These are phyloP conservation scores for Gnaphalium uliginosum DNA, from an alignment of 129 eudicot genomes.

Conservation along the genomic window DNA sequence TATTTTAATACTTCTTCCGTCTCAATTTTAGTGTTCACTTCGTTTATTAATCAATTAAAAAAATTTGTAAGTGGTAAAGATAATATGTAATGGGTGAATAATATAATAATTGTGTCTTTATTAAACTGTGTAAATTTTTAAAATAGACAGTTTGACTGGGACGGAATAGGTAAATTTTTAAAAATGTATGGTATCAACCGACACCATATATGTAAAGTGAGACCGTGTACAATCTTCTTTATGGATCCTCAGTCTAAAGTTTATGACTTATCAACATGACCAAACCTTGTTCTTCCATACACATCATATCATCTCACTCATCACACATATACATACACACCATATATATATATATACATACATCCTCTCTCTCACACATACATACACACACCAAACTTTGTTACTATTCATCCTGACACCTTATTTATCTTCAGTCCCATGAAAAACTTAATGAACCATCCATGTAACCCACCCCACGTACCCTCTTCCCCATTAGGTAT, in stretches of 20 bases:
- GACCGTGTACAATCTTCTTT: conserved; percentile 30
- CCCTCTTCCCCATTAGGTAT: background rate
- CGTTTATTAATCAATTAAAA: too few relatives aligned
- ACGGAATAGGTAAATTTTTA: too few relatives aligned
- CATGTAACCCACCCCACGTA: background rate
- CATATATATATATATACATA: conserved; percentile 8
- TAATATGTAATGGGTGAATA: too few relatives aligned
- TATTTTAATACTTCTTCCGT: too few relatives aligned
- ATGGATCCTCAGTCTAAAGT: conserved; percentile 26
- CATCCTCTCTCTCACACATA: background rate
- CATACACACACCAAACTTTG: conserved; percentile 8
- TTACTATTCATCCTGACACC: conserved; percentile 14
- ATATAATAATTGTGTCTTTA: too few relatives aligned
- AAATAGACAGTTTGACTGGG: too few relatives aligned
- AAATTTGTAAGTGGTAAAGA: too few relatives aligned
- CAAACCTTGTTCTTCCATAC: conserved; percentile 37
- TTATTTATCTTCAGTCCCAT: conserved; percentile 23
- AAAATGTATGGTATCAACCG: conserved; percentile 38
- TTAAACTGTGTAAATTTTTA: too few relatives aligned
- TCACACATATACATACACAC: conserved; percentile 9
- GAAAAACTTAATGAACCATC: conserved; percentile 12
- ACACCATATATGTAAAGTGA: conserved; percentile 18
- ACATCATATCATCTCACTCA: conserved; percentile 18
- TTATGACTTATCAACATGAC: conserved; percentile 38
- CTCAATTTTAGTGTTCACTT: too few relatives aligned